phyloP scores from a whole-genome alignment of 176 grass and related monocot genomes.

The Thinopyrum elongatum region DNA sequence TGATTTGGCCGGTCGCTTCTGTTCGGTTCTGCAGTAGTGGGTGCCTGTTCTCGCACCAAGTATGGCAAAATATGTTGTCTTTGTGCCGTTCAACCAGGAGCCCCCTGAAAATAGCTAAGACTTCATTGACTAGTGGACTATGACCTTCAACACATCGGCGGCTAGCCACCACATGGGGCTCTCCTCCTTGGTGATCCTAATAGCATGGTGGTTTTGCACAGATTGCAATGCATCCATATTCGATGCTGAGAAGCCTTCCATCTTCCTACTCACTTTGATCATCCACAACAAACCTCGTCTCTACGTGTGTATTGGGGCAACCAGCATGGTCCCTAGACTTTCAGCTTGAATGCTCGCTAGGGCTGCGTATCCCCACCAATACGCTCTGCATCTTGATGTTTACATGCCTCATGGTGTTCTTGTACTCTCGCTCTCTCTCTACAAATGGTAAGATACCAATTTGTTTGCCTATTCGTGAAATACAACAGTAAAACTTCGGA shows the following conservation, averaged over 20 bases:
- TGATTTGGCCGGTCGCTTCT: no score
- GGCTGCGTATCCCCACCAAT: background rate
- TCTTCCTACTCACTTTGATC: no score
- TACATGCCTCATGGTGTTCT: background rate
- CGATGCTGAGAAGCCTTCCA: no score
- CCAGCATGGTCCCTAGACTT: background rate
- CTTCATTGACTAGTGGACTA: background rate
- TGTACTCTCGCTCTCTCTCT: background rate
- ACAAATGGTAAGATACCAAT: background rate
- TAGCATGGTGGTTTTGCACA: background rate
- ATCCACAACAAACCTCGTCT: no score
- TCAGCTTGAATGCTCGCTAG: background rate
- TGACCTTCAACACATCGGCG: background rate
- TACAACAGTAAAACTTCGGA: background rate
- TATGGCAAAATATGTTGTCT: no score
- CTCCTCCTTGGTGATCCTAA: background rate
- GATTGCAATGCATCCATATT: background rate
- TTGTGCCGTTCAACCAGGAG: background rate
- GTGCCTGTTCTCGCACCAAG: background rate
- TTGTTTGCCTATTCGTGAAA: background rate
- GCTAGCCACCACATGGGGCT: background rate
- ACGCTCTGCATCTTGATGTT: background rate
- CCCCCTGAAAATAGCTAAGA: background rate
- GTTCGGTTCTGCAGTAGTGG: no score
- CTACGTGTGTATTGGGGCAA: background rate